Evolutionary conservation across 2,329 filamentous ascomycete genomes (phyloP).

Genomic region (Diaporthe australafricana): DNA sequence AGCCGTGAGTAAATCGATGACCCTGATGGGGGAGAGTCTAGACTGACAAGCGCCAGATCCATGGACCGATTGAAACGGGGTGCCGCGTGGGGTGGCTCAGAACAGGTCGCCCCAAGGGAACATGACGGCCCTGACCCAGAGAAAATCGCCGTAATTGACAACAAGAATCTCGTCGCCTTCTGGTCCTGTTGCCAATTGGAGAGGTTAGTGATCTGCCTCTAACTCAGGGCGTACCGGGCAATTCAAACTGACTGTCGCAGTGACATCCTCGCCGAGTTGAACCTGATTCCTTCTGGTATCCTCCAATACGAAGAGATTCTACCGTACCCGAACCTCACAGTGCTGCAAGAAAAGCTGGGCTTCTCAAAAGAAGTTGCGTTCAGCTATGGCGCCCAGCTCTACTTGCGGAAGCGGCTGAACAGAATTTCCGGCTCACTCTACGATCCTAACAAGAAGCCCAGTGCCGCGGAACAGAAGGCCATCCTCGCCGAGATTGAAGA

Average conservation of each 20-base stretch:
- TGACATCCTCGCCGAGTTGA: conserved; percentile 91
- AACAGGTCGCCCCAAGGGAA: conserved; percentile 36
- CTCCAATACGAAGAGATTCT: conserved; percentile 73
- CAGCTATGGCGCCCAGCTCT: conserved; percentile 73
- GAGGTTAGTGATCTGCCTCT: conserved; percentile 65
- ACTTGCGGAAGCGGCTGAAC: conserved; percentile 73
- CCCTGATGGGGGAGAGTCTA: neutral
- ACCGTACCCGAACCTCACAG: conserved; percentile 71
- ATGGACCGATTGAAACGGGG: conserved; percentile 55
- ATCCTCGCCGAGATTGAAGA: conserved; percentile 51
- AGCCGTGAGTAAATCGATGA: conserved; percentile 66
- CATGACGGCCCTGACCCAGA: conserved; percentile 22
- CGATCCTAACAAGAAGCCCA: conserved; percentile 51
- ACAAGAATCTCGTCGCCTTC: conserved; percentile 80
- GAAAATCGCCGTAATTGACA: conserved; percentile 58
- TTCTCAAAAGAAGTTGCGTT: conserved; percentile 62
- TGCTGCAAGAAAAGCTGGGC: conserved; percentile 55
- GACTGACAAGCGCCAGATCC: conserved; percentile 50
- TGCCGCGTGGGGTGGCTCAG: neutral
- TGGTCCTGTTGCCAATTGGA: conserved; percentile 96
- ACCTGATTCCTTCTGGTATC: conserved; percentile 69
- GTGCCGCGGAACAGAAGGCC: conserved; percentile 44
- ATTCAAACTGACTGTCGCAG: conserved; percentile 55
- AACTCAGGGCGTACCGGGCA: conserved; percentile 17
- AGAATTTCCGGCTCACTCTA: conserved; percentile 70